phyloP scores from a whole-genome alignment of 2,329 filamentous ascomycete genomes.

The Fusarium virguliforme region DNA sequence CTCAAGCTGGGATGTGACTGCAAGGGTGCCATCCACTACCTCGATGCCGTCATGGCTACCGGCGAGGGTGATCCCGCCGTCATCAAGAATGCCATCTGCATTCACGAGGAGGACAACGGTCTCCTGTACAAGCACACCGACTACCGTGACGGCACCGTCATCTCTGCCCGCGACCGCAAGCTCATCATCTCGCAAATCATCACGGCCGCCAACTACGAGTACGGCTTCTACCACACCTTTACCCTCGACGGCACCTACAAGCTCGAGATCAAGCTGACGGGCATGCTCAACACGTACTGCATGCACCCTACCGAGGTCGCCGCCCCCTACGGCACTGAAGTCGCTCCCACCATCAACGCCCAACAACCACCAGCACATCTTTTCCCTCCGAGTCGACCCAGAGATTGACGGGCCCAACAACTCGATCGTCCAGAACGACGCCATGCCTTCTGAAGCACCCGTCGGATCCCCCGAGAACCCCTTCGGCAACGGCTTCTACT shows the following conservation, averaged over 20 bases:
- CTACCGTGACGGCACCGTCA: slow-evolving; percentile 72
- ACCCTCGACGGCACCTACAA: slow-evolving; percentile 77
- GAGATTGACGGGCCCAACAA: slow-evolving; percentile 75
- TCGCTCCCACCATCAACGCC: slow-evolving; percentile 74
- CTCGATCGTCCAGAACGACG: slow-evolving; percentile 82
- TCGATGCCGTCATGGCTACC: slow-evolving; percentile 90
- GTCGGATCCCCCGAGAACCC: slow-evolving; percentile 87
- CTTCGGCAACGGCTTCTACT: slow-evolving; percentile 92
- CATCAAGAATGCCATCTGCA: slow-evolving; percentile 95
- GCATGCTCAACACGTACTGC: slow-evolving; percentile 60
- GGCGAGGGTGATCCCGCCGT: slow-evolving; percentile 81
- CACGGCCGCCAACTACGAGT: slow-evolving; percentile 78
- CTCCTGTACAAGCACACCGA: slow-evolving; percentile 78
- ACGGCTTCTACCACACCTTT: slow-evolving; percentile 60
- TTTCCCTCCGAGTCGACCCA: slow-evolving; percentile 77
- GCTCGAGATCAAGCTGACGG: slow-evolving; percentile 70
- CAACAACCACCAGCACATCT: slow-evolving; percentile 82
- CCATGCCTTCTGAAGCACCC: slow-evolving; percentile 77
- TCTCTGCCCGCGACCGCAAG: slow-evolving; percentile 71
- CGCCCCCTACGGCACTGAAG: slow-evolving; percentile 75
- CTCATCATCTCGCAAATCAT: slow-evolving; percentile 77
- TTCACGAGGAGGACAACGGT: slow-evolving; percentile 75
- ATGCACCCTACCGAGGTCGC: slow-evolving; percentile 59
- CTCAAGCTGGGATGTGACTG: slow-evolving; percentile 87
- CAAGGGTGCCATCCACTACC: slow-evolving; percentile 92